Evolutionary conservation across 768 basidiomycete genomes (phyloP).

Genomic region (Calocybe cyanea): DNA sequence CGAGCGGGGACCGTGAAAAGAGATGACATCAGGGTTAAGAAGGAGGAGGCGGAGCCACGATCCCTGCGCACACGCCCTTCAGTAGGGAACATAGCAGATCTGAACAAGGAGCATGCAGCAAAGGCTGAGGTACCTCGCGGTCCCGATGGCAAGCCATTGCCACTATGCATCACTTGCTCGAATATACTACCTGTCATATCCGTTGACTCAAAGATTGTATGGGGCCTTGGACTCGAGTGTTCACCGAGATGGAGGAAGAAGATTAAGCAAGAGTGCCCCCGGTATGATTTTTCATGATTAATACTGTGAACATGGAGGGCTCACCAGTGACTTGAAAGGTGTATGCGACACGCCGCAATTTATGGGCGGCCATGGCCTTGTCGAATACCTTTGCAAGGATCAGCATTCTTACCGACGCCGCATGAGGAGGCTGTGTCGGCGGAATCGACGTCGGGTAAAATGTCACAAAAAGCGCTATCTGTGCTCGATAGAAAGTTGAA

Average conservation of each 20-base stretch:
- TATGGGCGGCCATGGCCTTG: conserved; percentile 71
- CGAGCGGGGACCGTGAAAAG: conserved; percentile 17
- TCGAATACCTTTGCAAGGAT: conserved; percentile 50
- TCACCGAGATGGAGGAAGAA: conserved; percentile 53
- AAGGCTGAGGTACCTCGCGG: conserved; percentile 48
- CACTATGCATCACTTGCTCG: conserved; percentile 67
- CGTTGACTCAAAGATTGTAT: conserved; percentile 70
- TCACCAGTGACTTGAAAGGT: conserved; percentile 35
- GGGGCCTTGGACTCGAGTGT: conserved; percentile 58
- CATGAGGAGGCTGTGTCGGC: conserved; percentile 48
- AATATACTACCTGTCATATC: conserved; percentile 74
- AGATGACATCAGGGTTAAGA: conserved; percentile 25
- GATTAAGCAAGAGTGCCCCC: conserved; percentile 65
- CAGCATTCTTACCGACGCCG: conserved; percentile 41
- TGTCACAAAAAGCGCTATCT: conserved; percentile 47
- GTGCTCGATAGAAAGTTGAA: conserved; percentile 55
- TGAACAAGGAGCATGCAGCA: conserved; percentile 29
- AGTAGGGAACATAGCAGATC: conserved; percentile 30
- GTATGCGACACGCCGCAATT: conserved; percentile 77
- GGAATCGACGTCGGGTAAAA: conserved; percentile 42
- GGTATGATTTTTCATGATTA: conserved; percentile 41
- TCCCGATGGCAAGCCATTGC: conserved; percentile 62
- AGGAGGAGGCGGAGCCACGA: conserved; percentile 49
- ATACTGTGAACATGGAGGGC: conserved; percentile 7
- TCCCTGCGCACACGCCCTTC: conserved; percentile 48